A percentile compares a stretch with the other conserved stretches of the same genome.
Conservation (phyloP, 176 grass and related monocot species). For the Eremochloa ophiuroides region DNA sequence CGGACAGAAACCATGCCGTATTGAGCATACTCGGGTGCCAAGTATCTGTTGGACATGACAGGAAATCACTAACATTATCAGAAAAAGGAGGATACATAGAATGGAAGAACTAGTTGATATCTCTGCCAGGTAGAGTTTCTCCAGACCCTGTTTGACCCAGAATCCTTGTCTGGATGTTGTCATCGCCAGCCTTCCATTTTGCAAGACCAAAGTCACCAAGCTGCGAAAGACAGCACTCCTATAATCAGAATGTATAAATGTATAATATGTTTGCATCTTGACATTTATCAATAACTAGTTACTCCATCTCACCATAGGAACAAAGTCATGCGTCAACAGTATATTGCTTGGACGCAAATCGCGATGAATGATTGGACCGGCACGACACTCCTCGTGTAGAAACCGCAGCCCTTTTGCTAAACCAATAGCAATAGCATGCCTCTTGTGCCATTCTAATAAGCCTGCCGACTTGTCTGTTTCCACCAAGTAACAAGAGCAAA, state of each 20-base stretch:
- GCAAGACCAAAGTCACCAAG: constrained; percentile 74
- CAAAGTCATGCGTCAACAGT: constrained; percentile 67
- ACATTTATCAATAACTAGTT: constrained; percentile 9
- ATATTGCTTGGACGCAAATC: constrained; percentile 79
- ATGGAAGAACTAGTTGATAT: not conserved
- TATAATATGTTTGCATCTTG: not conserved
- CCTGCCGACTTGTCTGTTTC: constrained; percentile 45
- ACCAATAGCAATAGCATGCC: constrained; percentile 63
- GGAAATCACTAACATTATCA: constrained; percentile 8
- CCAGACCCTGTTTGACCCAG: constrained; percentile 56
- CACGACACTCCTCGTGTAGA: constrained; percentile 66
- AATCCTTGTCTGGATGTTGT: constrained; percentile 49
- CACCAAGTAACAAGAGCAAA: not conserved
- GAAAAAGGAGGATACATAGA: not conserved
- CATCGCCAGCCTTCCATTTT: constrained; percentile 57
- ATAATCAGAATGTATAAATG: not conserved
- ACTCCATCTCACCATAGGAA: constrained; percentile 53
- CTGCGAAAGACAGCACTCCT: constrained; percentile 24
- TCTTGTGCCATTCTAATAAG: constrained; percentile 69
- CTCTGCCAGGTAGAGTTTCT: not conserved
- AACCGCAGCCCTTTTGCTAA: constrained; percentile 69
- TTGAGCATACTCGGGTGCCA: constrained; percentile 70
- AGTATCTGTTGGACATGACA: constrained; percentile 32
- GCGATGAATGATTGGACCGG: constrained; percentile 68
- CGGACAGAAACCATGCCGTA: constrained; percentile 64